Conservation (phyloP, 768 basidiomycete species). For the Russula compacta region DNA sequence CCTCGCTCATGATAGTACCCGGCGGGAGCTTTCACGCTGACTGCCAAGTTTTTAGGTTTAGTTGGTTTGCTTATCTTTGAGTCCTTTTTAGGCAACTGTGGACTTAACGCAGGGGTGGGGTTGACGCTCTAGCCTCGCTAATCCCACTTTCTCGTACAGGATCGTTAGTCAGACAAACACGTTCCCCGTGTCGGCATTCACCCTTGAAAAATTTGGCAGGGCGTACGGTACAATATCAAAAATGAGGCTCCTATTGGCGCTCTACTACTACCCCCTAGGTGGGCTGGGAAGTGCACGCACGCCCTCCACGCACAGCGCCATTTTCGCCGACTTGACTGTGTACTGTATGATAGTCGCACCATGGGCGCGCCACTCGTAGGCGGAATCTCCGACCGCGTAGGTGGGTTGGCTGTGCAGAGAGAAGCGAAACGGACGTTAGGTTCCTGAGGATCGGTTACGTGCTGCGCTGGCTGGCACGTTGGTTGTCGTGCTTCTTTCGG, state of each 20-base stretch:
- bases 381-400: conserved; percentile 44
- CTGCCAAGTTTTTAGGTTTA: conserved; percentile 26
- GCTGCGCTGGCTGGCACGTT: conserved; percentile 39
- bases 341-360: conserved; percentile 19
- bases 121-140: conserved; percentile 31
- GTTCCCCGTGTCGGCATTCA: not conserved
- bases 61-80: conserved; percentile 26
- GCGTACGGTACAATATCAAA: conserved; percentile 42
- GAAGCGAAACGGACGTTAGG: conserved; percentile 46
- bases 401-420: conserved; percentile 33
- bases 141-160: conserved; percentile 59
- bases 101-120: not conserved
- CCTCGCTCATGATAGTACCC: conserved; percentile 30
- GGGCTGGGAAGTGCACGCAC: conserved; percentile 51
- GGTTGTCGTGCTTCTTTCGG: conserved; percentile 44
- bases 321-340: not conserved
- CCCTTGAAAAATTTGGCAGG: conserved; percentile 31
- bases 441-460: conserved; percentile 60
- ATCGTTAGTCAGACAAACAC: conserved; percentile 36
- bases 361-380: conserved; percentile 56
- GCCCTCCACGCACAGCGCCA: conserved; percentile 20
- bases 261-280: conserved; percentile 43
- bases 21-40: conserved; percentile 28
- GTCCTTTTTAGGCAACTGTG: not conserved
- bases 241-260: conserved; percentile 51